Base-by-base conservation (phyloP, 768 basidiomycete genomes). In the Coprinopsis strossmayeri region DNA sequence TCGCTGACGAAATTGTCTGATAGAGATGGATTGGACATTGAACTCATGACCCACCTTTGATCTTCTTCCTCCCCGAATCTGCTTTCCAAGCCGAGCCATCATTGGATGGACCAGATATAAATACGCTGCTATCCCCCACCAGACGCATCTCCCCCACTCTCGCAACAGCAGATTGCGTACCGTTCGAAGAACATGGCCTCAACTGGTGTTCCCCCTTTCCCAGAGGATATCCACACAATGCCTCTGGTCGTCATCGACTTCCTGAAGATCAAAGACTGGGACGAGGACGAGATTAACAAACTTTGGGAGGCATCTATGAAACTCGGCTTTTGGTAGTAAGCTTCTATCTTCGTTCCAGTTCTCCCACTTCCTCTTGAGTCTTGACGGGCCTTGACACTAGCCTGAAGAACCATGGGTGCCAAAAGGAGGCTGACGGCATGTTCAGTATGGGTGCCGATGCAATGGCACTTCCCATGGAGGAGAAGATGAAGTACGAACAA, bases 261-360 rank as follows among this genome's bases (percentile, higher is more conserved):
- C 49, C 57, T 64, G 18, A 65, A 78, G 4, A 59, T 84, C 43
- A 62, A 67, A 34, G 62, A 62, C 0, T 59, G 71, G 0, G 69
- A 79, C 46, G 43, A 56, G 3, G 34, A 53, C 3, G 81, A 83
- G 57, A 69, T 74, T 5, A 68, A 75, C 28, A 67, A 64, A 42
- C 69, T 85, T 1, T 82, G 77, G 76, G 62, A 72, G 40, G 81
- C 81, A 1, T 77, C 73, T 5, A 81, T 76, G 0, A 67, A 73
- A 38, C 66, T 82, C 1, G 81, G 81, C 1, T 84, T 85, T 59
- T 85, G 81, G 78, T 83, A 82, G 78, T 80, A 57, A 59, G 79
- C 74, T 46, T 25, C 45, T n/a, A n/a, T n/a, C n/a, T n/a, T n/a
- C n/a, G n/a, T n/a, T n/a, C n/a, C n/a, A n/a, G n/a, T 7, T 20